Evolutionary conservation across 495 filamentous ascomycete genomes (phyloP), one percentile per base, ranked within the genome.

Genomic region (Aspergillus steynii): DNA sequence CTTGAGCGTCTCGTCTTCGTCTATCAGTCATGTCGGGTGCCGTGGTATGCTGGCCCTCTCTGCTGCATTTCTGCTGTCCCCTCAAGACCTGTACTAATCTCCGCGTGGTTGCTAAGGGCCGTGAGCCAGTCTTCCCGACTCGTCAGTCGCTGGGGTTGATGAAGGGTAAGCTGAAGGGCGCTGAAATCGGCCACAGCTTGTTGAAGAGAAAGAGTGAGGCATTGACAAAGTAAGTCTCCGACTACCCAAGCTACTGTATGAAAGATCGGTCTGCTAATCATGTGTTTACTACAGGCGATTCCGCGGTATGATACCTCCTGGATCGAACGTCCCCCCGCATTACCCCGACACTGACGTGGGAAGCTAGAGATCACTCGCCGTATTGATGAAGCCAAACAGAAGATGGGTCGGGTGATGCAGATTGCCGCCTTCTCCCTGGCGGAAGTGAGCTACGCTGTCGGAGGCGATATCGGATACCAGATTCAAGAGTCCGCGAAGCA

Each of bases 401-500:
- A 99, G 82, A 99, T 99, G 95, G 95, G 95, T 49, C 88, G 95
- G 12, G 96, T 99, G 14, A 98, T 99, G 95, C 93, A 97, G 71
- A 95, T 99, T 74, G 95, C 95, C 12, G 92, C 96, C 29, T 97
- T 99, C 75, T 97, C 95, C 3, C 84, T 99, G 45, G 96, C 95
- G 56, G 96, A 97, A 83, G 96, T 98, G 34, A 96, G 92, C 56
- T 99, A 98, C 68, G 96, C 96, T 34, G 93, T 96, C 14, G 96
- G 96, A 60, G 92, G 93, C 71, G 91, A 96, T 68, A 96, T 99
- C 64, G 89, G 88, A 27, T 99, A 96, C 77, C 95, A 98, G 77
- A 90, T 99, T 60, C 93, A 97, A 68, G 95, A 99, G 76, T 95
- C 92, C 2, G 95, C 91, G 59, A 93, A 95, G 73, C 86, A 88